Conservation (phyloP, 352 stramenopile genomes). For the Pythium apleroticum region DNA sequence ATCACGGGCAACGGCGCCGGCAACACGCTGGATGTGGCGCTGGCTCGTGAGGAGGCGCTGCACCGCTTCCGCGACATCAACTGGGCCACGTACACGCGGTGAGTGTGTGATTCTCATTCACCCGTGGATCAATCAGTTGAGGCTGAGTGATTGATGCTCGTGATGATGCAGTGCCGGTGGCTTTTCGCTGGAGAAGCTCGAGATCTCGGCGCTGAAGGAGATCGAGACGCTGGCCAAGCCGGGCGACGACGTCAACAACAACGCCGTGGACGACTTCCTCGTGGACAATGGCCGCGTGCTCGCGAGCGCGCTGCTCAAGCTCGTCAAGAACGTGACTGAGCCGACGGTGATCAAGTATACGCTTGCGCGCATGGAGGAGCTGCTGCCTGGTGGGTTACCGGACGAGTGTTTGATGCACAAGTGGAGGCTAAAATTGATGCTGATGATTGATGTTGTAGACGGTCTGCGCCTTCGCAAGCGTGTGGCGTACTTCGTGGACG, state of each 20-base stretch:
- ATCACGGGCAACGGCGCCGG: constrained; percentile 41
- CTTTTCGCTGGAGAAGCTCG: constrained; percentile 84
- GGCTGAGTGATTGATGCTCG: background rate
- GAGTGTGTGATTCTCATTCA: background rate
- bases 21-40: constrained; percentile 63
- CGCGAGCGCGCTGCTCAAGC: constrained; percentile 68
- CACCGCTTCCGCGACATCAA: constrained; percentile 90
- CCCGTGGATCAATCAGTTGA: background rate
- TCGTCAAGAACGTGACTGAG: constrained; percentile 89
- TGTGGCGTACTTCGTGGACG: constrained; percentile 74
- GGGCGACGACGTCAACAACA: constrained; percentile 55
- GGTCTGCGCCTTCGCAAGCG: constrained; percentile 76
- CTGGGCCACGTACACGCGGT: constrained; percentile 88
- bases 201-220: constrained; percentile 84
- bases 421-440: background rate
- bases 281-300: constrained; percentile 65
- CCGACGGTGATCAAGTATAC: constrained; percentile 86
- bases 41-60: constrained; percentile 80
- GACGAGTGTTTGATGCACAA: background rate
- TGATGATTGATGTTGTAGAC: constrained; percentile 56
- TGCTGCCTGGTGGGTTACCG: constrained; percentile 56
- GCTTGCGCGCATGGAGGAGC: constrained; percentile 84
- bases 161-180: constrained; percentile 45
- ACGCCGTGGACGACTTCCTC: constrained; percentile 74
- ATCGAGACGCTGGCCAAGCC: constrained; percentile 78